A percentile compares a stretch with the other conserved stretches of the same genome.
Conservation (phyloP, 495 filamentous ascomycete genomes). For the Copromyces sp. region DNA sequence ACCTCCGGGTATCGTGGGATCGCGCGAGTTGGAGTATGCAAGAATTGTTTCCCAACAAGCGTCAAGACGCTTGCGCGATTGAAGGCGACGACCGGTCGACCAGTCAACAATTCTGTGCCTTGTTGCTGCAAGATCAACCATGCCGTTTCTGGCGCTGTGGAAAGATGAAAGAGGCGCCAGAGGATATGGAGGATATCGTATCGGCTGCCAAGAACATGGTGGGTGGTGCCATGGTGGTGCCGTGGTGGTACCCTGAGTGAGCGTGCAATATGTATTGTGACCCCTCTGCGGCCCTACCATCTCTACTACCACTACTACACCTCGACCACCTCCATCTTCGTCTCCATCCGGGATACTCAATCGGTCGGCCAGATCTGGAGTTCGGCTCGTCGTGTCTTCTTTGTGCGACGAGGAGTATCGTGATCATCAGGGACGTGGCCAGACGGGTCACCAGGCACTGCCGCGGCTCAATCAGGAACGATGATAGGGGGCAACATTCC, state of each 20-base stretch:
- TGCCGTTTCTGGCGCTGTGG: not conserved
- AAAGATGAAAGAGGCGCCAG: not conserved
- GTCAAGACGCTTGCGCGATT: not conserved
- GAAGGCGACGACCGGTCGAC: not conserved
- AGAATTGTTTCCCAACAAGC: not conserved
- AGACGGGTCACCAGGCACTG: not conserved
- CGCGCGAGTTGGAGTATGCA: not conserved
- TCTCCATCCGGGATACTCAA: not conserved
- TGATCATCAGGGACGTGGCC: not conserved
- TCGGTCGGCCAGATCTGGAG: not conserved
- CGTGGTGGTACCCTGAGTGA: not conserved
- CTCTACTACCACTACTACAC: not conserved
- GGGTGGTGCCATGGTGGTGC: not conserved
- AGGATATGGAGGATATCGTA: not conserved
- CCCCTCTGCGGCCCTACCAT: not conserved
- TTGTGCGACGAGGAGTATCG: not conserved
- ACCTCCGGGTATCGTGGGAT: not conserved
- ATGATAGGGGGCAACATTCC: not conserved
- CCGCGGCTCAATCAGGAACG: not conserved
- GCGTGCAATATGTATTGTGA: not conserved
- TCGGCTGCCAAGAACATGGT: not conserved
- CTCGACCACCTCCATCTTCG: not conserved
- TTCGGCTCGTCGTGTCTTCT: not conserved
- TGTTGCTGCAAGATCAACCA: not conserved
- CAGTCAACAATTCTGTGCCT: not conserved